phyloP scores from a whole-genome alignment of 2,329 filamentous ascomycete species.

The Huntiella moniliformis region DNA sequence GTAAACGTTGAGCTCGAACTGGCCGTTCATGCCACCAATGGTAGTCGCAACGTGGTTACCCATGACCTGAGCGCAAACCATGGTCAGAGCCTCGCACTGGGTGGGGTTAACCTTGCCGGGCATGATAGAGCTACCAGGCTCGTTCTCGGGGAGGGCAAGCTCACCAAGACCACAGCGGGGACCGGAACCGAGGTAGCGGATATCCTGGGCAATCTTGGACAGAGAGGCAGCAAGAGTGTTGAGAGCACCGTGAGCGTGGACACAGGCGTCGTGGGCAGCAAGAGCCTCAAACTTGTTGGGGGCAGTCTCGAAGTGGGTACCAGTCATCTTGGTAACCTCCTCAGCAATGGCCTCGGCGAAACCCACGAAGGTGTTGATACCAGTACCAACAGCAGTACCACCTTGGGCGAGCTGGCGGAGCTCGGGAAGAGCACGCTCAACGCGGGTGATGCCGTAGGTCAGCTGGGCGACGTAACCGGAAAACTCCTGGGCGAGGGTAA shows the following conservation, averaged over 20 bases:
- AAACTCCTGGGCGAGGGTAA: conserved; percentile 94
- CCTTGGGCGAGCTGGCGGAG: conserved; percentile 80
- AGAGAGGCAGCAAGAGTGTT: conserved; percentile 85
- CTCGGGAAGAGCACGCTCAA: conserved; percentile 66
- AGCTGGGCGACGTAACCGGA: conserved; percentile 93
- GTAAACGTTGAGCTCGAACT: conserved; percentile 98
- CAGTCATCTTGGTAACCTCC: conserved; percentile 83
- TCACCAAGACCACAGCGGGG: conserved; percentile 92
- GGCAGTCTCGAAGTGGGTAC: conserved; percentile 82
- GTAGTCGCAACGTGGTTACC: conserved; percentile 90
- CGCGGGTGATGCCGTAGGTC: conserved; percentile 71
- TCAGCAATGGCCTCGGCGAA: conserved; percentile 86
- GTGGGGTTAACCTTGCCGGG: conserved; percentile 98
- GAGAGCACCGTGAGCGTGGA: conserved; percentile 81
- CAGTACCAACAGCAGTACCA: conserved; percentile 90
- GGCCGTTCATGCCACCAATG: conserved; percentile 88
- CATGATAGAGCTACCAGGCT: conserved; percentile 97
- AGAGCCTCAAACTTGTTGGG: conserved; percentile 98
- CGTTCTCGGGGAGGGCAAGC: conserved; percentile 86
- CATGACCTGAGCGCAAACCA: conserved; percentile 95
- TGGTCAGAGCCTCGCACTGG: conserved; percentile 92
- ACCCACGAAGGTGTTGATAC: conserved; percentile 91
- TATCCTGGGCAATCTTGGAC: conserved; percentile 96
- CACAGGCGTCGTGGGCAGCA: conserved; percentile 85
- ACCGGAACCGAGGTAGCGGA: conserved; percentile 89